These are phyloP conservation scores for Coprinopsis cinerea DNA, from an alignment of 768 basidiomycete genomes.

Conservation along the genomic window DNA sequence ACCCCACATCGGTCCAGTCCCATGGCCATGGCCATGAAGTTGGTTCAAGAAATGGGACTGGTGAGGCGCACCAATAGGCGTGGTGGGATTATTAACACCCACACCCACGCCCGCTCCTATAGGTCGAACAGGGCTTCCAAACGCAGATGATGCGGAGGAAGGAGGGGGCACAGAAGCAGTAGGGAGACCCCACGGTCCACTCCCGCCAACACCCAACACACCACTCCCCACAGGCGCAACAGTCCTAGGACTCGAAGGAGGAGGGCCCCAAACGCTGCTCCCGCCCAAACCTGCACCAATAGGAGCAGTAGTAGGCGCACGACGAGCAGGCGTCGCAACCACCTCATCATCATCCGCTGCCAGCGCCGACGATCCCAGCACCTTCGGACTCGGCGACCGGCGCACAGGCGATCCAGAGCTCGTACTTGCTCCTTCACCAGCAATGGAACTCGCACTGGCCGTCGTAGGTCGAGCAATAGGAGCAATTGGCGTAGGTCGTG, in stretches of 20 bases:
- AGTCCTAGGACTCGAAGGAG: neutral
- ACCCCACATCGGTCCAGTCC: slow-evolving; percentile 4
- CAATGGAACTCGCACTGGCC: slow-evolving; percentile 15
- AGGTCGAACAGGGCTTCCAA: slow-evolving; percentile 2
- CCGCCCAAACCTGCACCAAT: slow-evolving; percentile 17
- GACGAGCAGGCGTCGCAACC: slow-evolving; percentile 40
- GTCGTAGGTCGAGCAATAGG: slow-evolving; percentile 60
- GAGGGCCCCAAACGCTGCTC: slow-evolving; percentile 1
- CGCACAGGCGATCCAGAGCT: slow-evolving; percentile 54
- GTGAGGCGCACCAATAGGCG: slow-evolving; percentile 1
- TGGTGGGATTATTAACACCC: neutral
- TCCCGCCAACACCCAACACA: neutral
- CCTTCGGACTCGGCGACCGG: slow-evolving; percentile 50
- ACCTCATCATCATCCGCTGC: slow-evolving; percentile 80
- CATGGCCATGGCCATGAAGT: neutral
- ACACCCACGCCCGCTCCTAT: neutral
- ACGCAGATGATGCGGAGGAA: neutral
- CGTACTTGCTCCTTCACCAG: slow-evolving; percentile 49
- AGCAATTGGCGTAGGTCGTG: slow-evolving; percentile 66
- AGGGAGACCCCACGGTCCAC: slow-evolving; percentile 2
- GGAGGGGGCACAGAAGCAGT: neutral
- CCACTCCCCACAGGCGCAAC: neutral
- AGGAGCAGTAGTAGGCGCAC: slow-evolving; percentile 29
- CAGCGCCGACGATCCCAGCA: slow-evolving; percentile 73
- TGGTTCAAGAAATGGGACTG: neutral